Conservation (phyloP, 345 rosid species). For the Eucalyptus pauciflora region DNA sequence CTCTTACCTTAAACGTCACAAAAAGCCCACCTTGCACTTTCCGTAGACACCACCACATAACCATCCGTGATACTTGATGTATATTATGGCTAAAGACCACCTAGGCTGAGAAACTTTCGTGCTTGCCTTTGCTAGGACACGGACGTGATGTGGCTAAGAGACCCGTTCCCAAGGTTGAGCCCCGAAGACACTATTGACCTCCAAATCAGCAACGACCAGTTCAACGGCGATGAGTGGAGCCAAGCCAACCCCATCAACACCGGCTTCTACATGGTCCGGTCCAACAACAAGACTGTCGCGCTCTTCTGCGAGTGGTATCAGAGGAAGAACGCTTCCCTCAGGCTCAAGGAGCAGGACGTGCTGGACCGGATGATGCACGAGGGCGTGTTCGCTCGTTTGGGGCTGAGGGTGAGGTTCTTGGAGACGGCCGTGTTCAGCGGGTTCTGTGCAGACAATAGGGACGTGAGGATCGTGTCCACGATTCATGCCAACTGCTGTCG, state of each 20-base stretch:
- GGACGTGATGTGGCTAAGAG: slow-evolving; percentile 23
- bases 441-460: slow-evolving; percentile 47
- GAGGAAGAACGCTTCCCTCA: slow-evolving; percentile 26
- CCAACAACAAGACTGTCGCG: slow-evolving; percentile 52
- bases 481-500: slow-evolving; percentile 86
- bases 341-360: slow-evolving; percentile 72
- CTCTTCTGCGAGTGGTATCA: slow-evolving; percentile 52
- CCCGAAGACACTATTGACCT: slow-evolving; percentile 3
- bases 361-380: slow-evolving; percentile 18
- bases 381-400: slow-evolving; percentile 18
- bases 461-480: slow-evolving; percentile 32
- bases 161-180: slow-evolving; percentile 15
- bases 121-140: slow-evolving; percentile 6
- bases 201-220: slow-evolving; percentile 14
- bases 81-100: background rate
- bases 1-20: no score
- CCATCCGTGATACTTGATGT: background rate
- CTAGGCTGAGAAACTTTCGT: background rate
- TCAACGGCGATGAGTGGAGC: slow-evolving; percentile 9
- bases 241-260: slow-evolving; percentile 39
- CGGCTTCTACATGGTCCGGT: slow-evolving; percentile 48
- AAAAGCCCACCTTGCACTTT: background rate
- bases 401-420: slow-evolving; percentile 26
- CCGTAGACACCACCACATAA: background rate
- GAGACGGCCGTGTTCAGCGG: slow-evolving; percentile 52